Conservation (phyloP, 2,329 filamentous ascomycete species). For the Drechslerella coelobrocha region DNA sequence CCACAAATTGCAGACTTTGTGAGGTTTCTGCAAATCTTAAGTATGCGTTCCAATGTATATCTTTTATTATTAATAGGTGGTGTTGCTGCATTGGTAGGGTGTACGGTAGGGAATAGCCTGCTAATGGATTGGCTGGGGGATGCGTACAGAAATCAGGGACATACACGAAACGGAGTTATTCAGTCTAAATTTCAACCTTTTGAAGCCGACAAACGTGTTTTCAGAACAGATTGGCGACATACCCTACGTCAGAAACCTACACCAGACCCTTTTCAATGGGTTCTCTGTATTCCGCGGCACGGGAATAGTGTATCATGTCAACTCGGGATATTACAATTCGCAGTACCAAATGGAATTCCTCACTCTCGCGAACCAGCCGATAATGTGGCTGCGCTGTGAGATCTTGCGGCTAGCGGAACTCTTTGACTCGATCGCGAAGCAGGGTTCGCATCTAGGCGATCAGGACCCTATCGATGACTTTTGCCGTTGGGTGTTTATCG, state of each 20-base stretch:
- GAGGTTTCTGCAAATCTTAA: slow-evolving; percentile 27
- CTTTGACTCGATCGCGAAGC: slow-evolving; percentile 12
- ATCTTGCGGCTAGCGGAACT: slow-evolving; percentile 21
- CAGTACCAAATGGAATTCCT: slow-evolving; percentile 8
- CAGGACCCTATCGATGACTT: slow-evolving; percentile 27
- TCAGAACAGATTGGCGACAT: slow-evolving; percentile 7
- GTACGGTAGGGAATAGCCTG: not conserved
- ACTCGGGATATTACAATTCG: not conserved
- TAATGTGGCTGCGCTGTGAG: slow-evolving; percentile 36
- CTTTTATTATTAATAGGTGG: too few relatives aligned
- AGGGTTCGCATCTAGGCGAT: slow-evolving; percentile 8
- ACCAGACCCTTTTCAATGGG: slow-evolving; percentile 5
- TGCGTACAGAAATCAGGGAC: slow-evolving; percentile 26
- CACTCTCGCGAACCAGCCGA: slow-evolving; percentile 25
- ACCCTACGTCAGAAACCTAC: not conserved
- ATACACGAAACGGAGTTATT: slow-evolving; percentile 8
- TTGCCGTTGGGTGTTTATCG: slow-evolving; percentile 27
- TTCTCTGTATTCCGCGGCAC: slow-evolving; percentile 27
- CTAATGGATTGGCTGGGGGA: not conserved
- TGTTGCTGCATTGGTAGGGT: not conserved
- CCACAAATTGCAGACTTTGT: slow-evolving; percentile 28
- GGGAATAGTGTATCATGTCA: slow-evolving; percentile 13
- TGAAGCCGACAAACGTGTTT: slow-evolving; percentile 18
- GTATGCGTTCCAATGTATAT: slow-evolving; percentile 1
- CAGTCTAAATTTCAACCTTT: slow-evolving; percentile 9